Percentiles rank a stretch among this genome's conserved stretches.
Conservation (phyloP, 441 rosid genomes). For the Populus hybrid region DNA sequence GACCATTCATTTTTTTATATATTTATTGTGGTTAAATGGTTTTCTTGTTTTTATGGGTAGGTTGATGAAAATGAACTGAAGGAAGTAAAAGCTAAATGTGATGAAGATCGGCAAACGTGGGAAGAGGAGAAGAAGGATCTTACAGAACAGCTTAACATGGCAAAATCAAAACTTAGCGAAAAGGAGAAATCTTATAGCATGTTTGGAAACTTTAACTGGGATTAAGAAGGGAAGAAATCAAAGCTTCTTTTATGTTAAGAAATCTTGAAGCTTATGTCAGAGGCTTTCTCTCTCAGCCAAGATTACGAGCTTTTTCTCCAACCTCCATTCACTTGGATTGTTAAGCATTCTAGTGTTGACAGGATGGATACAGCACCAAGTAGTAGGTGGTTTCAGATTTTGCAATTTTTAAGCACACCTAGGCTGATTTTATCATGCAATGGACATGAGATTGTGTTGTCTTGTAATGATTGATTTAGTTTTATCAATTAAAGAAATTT, state of each 20-base stretch:
- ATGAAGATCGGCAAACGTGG: neutral
- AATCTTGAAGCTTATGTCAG: neutral
- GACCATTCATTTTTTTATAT: neutral
- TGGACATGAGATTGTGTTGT: neutral
- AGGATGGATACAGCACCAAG: neutral
- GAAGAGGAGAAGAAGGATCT: constrained; percentile 1
- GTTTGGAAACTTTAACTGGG: neutral
- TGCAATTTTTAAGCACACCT: too few species aligned
- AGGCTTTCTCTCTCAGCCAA: neutral
- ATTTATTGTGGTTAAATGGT: too few species aligned
- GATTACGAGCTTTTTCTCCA: neutral
- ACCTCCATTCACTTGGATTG: neutral
- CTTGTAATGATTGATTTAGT: neutral
- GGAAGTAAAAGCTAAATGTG: neutral
- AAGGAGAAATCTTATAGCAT: neutral
- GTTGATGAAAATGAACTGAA: neutral
- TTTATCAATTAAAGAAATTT: neutral
- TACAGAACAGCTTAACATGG: neutral
- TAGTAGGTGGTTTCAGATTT: neutral
- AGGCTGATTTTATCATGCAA: neutral
- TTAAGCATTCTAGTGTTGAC: neutral
- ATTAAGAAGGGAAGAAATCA: neutral
- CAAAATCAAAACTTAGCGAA: neutral
- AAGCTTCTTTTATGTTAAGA: neutral
- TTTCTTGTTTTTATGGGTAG: neutral